Evolutionary conservation across 208 protist genomes (phyloP).

Genomic region (Acanthamoeba polyphaga): DNA sequence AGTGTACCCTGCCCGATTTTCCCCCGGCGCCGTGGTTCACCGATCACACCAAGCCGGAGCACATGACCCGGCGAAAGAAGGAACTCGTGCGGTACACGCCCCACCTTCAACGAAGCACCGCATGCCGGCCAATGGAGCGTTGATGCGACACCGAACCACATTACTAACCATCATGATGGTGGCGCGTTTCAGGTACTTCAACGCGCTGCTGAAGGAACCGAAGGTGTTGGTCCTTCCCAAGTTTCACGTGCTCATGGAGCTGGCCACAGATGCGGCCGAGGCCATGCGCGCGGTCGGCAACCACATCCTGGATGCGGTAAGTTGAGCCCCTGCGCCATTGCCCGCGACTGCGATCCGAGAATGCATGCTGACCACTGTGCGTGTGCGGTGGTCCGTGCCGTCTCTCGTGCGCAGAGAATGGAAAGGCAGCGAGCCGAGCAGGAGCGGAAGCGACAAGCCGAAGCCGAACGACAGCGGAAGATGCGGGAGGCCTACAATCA

Average conservation of each 20-base stretch:
- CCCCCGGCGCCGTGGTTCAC: slow-evolving; percentile 50
- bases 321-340: neutral
- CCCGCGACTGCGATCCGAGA: no score
- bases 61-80: slow-evolving; percentile 49
- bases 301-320: slow-evolving; percentile 14
- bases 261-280: neutral
- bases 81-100: slow-evolving; percentile 38
- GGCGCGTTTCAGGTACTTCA: neutral
- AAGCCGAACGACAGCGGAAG: slow-evolving; percentile 1
- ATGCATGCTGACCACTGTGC: neutral
- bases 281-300: slow-evolving; percentile 35
- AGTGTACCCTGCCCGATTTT: slow-evolving; percentile 46
- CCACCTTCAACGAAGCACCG: neutral
- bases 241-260: slow-evolving; percentile 17
- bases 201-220: neutral
- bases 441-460: slow-evolving; percentile 42
- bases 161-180: neutral
- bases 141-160: neutral
- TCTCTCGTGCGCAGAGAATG: neutral
- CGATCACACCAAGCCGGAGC: slow-evolving; percentile 66
- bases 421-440: neutral
- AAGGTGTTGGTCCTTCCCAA: slow-evolving; percentile 44
- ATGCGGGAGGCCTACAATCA: slow-evolving; percentile 33
- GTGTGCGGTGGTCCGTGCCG: neutral
- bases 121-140: no score